Percentiles rank a stretch among this genome's conserved stretches.
Evolutionary conservation across 1,284 basidiomycete species (phyloP).

Genomic region (Hymenochaete sp.): DNA sequence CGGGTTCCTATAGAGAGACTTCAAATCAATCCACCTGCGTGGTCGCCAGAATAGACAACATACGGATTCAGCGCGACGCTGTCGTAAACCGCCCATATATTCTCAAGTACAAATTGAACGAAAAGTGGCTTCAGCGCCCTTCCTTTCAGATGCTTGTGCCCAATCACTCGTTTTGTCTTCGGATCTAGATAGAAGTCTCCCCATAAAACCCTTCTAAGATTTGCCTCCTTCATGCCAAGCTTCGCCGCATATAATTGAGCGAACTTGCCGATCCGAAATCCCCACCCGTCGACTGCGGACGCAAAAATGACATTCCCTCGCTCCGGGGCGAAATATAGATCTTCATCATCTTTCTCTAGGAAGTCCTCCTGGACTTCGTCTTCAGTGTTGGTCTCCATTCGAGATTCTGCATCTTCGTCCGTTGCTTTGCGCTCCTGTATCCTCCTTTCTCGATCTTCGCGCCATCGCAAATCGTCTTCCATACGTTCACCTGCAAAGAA

Average conservation of each 20-base stretch:
- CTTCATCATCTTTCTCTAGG: conserved; percentile 94
- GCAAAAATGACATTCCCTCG: conserved; percentile 96
- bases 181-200: conserved; percentile 97
- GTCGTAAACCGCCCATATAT: conserved; percentile 96
- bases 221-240: conserved; percentile 85
- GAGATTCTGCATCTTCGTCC: conserved; percentile 53
- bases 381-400: no score
- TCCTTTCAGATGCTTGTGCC: conserved; percentile 82
- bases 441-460: conserved; percentile 82
- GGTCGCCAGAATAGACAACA: conserved; percentile 29
- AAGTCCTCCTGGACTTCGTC: conserved; percentile 62
- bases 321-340: conserved; percentile 96
- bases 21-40: background rate
- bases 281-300: conserved; percentile 96
- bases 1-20: conserved; percentile 50
- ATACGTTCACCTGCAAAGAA: conserved; percentile 96
- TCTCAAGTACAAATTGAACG: conserved; percentile 96
- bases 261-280: conserved; percentile 91
- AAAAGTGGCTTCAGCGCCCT: conserved; percentile 92
- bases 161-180: conserved; percentile 90
- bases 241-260: conserved; percentile 89
- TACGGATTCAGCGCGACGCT: conserved; percentile 81
- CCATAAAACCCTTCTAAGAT: conserved; percentile 87
- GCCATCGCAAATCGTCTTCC: conserved; percentile 93
- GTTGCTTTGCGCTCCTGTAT: conserved; percentile 67